Conservation (phyloP, 345 rosid species). For the Nasturtium officinale region DNA sequence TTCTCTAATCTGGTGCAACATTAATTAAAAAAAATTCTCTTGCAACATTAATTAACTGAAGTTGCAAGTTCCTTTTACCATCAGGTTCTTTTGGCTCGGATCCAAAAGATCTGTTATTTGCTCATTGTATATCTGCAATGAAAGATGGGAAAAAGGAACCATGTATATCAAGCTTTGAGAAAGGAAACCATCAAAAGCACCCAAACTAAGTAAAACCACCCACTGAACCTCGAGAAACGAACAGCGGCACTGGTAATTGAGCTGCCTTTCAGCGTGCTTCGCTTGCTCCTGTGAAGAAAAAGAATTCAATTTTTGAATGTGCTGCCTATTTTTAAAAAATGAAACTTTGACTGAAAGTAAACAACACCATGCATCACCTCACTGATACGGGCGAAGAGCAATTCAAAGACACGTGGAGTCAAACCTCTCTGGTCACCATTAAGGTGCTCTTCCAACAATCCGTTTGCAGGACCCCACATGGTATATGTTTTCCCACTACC, state of each 20-base stretch:
- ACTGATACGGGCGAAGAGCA: constrained; percentile 77
- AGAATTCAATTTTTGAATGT: constrained; percentile 9
- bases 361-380: constrained; percentile 59
- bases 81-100: constrained; percentile 83
- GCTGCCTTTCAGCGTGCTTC: constrained; percentile 81
- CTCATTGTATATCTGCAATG: constrained; percentile 91
- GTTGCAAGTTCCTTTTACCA: constrained; percentile 52
- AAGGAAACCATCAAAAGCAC: constrained; percentile 1
- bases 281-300: constrained; percentile 71
- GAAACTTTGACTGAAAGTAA: constrained; percentile 19
- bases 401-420: constrained; percentile 86
- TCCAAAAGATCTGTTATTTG: constrained; percentile 96
- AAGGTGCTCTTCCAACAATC: constrained; percentile 62
- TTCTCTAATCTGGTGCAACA: constrained; percentile 79
- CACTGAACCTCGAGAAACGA: constrained; percentile 87
- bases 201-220: constrained; percentile 16
- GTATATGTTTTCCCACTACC: constrained; percentile 99
- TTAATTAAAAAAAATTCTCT: constrained; percentile 11
- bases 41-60: constrained; percentile 24
- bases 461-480: constrained; percentile 97
- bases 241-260: constrained; percentile 91
- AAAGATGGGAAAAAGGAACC: constrained; percentile 27
- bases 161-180: constrained; percentile 24
- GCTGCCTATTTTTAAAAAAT: constrained; percentile 6
- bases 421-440: constrained; percentile 81